These are phyloP conservation scores for Avena atlantica DNA, from an alignment of 176 grass and related monocot species.

Conservation along the genomic window DNA sequence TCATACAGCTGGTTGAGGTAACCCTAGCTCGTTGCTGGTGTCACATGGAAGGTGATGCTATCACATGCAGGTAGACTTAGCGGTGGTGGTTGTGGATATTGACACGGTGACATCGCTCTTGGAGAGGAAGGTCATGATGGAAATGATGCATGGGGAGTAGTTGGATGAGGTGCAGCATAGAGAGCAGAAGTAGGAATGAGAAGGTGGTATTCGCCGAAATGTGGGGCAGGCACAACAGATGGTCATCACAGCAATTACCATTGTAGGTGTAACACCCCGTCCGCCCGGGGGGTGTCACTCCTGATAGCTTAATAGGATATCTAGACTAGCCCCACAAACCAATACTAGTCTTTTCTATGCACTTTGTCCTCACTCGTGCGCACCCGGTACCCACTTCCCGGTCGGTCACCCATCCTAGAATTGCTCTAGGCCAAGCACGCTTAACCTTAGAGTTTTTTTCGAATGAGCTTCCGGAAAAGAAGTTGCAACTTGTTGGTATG, in stretches of 20 bases:
- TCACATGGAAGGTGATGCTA: conserved; percentile 12
- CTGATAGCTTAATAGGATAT: no score
- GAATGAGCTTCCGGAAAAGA: no score
- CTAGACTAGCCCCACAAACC: no score
- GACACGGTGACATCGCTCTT: background rate
- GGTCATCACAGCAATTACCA: background rate
- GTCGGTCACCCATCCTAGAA: no score
- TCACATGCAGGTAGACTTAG: background rate
- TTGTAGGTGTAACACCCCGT: background rate
- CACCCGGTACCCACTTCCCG: no score
- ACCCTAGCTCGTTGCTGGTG: background rate
- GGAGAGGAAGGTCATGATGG: background rate
- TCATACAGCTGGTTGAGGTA: background rate
- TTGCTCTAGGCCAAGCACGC: no score
- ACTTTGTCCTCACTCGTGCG: no score
- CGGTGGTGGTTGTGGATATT: background rate
- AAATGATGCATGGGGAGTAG: background rate
- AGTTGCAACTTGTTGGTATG: no score
- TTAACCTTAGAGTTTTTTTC: no score
- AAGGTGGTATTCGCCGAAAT: background rate
- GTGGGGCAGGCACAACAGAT: background rate
- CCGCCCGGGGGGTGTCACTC: no score
- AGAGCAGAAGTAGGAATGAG: background rate
- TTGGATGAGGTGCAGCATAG: background rate
- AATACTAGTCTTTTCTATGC: no score